Evolutionary conservation across 345 rosid species (phyloP).

Genomic region (Rhizophora mangle): DNA sequence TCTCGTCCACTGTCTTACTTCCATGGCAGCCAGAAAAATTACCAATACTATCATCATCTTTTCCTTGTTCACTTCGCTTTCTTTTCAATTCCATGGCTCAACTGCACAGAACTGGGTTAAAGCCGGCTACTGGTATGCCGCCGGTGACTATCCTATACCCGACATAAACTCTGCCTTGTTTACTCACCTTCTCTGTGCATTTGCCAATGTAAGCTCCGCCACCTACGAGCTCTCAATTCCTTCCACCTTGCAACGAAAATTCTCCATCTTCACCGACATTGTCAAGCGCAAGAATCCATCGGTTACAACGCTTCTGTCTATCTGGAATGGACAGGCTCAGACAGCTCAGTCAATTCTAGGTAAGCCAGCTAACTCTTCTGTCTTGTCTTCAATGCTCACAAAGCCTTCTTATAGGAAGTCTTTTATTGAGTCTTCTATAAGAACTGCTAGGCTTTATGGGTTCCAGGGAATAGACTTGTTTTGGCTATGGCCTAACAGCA

Average conservation of each 20-base stretch:
- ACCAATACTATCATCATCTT: not conserved
- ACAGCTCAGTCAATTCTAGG: constrained; percentile 6
- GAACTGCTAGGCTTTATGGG: constrained; percentile 22
- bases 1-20: not conserved
- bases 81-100: not conserved
- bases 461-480: constrained; percentile 32
- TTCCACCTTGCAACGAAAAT: not conserved
- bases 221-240: constrained; percentile 15
- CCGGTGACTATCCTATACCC: not conserved
- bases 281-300: constrained; percentile 32
- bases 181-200: constrained; percentile 18
- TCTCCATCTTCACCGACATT: constrained; percentile 26
- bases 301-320: constrained; percentile 26
- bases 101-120: constrained; percentile 7
- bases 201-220: constrained; percentile 13
- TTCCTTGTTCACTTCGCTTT: not conserved
- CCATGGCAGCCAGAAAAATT: not conserved
- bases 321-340: constrained; percentile 27
- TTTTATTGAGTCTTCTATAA: constrained; percentile 27
- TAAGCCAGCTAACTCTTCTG: constrained; percentile 15
- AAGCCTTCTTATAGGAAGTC: constrained; percentile 17
- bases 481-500: constrained; percentile 31
- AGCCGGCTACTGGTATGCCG: constrained; percentile 14
- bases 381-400: constrained; percentile 26
- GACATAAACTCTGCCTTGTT: constrained; percentile 9